Evolutionary conservation across 202 grass and related monocot genomes (phyloP), one percentile per base, ranked within the genome.

Genomic region (Saccharum hybrid): DNA sequence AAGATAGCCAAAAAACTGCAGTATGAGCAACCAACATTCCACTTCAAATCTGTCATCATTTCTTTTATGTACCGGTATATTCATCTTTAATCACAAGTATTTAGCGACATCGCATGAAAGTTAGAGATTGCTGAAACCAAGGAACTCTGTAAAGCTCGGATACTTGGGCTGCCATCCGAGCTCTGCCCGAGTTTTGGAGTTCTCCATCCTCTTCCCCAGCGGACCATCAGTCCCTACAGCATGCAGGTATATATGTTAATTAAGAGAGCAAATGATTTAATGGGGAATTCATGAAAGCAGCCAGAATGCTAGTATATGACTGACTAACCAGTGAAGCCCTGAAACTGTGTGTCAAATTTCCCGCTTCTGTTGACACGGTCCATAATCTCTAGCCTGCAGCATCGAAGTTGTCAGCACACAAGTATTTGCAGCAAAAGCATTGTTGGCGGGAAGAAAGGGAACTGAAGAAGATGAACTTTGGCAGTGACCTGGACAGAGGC

Each of bases 311-410:
- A 72, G 22, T 5, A 22, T 15, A 4, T 13, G 39, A 66, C 83
- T n/a, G 54, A 33, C 45, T 79, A 82, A 85, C 92, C 89, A 60
- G 88, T 91, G 82, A 98, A 98, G 61, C 89, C 89, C 68, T 88
- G 68, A 64, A 98, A 98, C 18, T 95, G 87, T 10, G 30, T 76
- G 28, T 78, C 85, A 86, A 91, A 94, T 75, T 94, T 87, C 13
- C 85, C 92, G 59, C 95, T 94, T 61, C n/a, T 76, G 64, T 98
- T 89, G 66, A 93, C 87, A 76, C 75, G 78, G 78, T 93, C 88
- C 92, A 98, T 98, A 68, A 98, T 88, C 83, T 98, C 85, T 90
- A 91, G 87, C 87, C 95, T 93, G 82, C 67, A 56, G 76, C 76
- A 36, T 57, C n/a, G 26, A 84, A 68, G 83, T 9, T 52, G 21